A percentile compares a stretch with the other conserved stretches of the same genome.
These are phyloP conservation scores for Fulvia fulva DNA, from an alignment of 2,329 filamentous ascomycete species.

Conservation along the genomic window DNA sequence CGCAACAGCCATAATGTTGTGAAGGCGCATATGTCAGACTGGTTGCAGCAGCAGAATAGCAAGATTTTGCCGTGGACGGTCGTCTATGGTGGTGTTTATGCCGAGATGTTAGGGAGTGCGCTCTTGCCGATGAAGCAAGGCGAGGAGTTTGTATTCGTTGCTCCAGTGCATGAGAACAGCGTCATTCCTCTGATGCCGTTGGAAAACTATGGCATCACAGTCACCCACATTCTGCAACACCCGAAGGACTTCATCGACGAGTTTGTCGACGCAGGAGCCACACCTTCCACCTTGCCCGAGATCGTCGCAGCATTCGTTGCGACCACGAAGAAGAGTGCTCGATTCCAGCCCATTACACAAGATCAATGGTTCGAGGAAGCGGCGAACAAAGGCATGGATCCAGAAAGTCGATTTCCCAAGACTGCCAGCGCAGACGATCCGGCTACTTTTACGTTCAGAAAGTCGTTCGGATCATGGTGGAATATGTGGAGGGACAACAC, in stretches of 20 bases:
- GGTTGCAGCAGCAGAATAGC: not conserved
- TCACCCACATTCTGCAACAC: not conserved
- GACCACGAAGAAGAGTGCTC: not conserved
- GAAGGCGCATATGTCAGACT: not conserved
- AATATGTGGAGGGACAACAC: slow-evolving; percentile 7
- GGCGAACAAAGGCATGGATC: not conserved
- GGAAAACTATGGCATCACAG: not conserved
- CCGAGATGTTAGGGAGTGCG: slow-evolving; percentile 1
- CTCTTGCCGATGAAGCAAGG: not conserved
- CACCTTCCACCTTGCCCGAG: not conserved
- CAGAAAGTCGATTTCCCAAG: not conserved
- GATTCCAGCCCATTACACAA: not conserved
- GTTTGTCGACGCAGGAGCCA: not conserved
- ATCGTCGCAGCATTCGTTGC: not conserved
- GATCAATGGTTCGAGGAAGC: not conserved
- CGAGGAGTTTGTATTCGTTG: not conserved
- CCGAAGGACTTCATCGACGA: not conserved
- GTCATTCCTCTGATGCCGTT: slow-evolving; percentile 2
- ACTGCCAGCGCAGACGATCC: not conserved
- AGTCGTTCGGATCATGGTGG: slow-evolving; percentile 2
- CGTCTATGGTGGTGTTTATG: slow-evolving; percentile 1
- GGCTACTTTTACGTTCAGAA: slow-evolving; percentile 1
- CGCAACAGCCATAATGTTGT: slow-evolving; percentile 5
- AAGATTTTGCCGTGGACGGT: not conserved
- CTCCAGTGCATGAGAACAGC: not conserved